These are phyloP conservation scores for Xylariaceae sp. DNA, from an alignment of 2,329 filamentous ascomycete species.

Conservation along the genomic window DNA sequence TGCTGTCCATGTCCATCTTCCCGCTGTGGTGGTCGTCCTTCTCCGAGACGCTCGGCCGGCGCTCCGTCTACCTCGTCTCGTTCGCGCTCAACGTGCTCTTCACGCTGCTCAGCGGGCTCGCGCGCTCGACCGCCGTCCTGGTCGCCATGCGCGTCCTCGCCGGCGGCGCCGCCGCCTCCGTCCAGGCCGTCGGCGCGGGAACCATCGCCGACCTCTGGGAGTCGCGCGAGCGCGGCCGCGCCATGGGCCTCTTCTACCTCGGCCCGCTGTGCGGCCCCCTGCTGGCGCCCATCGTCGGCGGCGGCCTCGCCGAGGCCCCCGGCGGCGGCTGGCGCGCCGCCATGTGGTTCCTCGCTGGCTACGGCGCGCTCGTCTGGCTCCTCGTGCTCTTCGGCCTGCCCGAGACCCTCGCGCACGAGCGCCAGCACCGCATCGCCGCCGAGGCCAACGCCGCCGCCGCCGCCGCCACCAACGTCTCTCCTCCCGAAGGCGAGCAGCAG, in stretches of 20 bases:
- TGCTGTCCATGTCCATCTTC: slow-evolving; percentile 77
- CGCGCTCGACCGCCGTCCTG: slow-evolving; percentile 65
- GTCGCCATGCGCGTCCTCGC: slow-evolving; percentile 67
- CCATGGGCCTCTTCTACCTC: slow-evolving; percentile 80
- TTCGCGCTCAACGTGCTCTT: slow-evolving; percentile 68
- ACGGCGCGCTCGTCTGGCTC: slow-evolving; percentile 51
- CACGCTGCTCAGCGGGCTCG: slow-evolving; percentile 61
- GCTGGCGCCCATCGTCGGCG: slow-evolving; percentile 69
- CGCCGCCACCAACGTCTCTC: slow-evolving; percentile 4
- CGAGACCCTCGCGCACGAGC: slow-evolving; percentile 49
- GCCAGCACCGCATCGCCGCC: too few species aligned
- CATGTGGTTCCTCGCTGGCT: slow-evolving; percentile 70
- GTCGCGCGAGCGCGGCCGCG: slow-evolving; percentile 59
- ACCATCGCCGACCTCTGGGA: slow-evolving; percentile 81
- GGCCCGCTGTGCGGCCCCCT: slow-evolving; percentile 70
- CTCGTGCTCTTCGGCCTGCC: slow-evolving; percentile 55
- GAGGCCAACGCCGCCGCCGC: not conserved
- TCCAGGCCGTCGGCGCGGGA: slow-evolving; percentile 76
- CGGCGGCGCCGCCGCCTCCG: slow-evolving; percentile 71
- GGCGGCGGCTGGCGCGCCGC: slow-evolving; percentile 70
- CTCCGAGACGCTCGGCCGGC: slow-evolving; percentile 63
- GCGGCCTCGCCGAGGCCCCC: slow-evolving; percentile 58
- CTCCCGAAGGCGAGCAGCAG: too few species aligned
- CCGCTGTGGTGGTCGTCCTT: slow-evolving; percentile 84
- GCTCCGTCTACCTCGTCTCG: slow-evolving; percentile 70